phyloP scores from a whole-genome alignment of 495 filamentous ascomycete genomes.

The Choiromyces venosus region DNA sequence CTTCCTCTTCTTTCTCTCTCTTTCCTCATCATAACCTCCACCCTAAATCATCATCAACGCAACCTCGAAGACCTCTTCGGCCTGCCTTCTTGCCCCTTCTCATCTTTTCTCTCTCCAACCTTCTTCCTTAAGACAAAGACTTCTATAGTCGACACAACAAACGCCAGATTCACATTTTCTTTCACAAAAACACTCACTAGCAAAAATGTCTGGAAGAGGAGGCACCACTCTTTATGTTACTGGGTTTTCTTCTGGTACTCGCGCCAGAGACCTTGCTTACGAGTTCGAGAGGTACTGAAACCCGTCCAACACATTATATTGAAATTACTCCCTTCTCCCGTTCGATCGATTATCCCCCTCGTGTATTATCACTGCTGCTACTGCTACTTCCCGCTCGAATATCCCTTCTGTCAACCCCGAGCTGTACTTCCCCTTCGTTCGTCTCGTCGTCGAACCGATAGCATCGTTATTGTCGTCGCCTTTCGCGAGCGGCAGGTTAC shows the following conservation, averaged over 20 bases:
- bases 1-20: slow-evolving; percentile 29
- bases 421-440: slow-evolving; percentile 39
- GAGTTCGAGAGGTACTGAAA: slow-evolving; percentile 94
- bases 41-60: slow-evolving; percentile 26
- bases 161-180: not conserved
- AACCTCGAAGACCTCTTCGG: slow-evolving; percentile 8
- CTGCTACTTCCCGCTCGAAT: slow-evolving; percentile 42
- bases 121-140: slow-evolving; percentile 11
- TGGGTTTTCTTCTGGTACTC: slow-evolving; percentile 97
- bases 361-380: slow-evolving; percentile 46
- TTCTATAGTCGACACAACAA: slow-evolving; percentile 14
- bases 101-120: slow-evolving; percentile 30
- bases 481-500: slow-evolving; percentile 38
- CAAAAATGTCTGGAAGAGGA: slow-evolving; percentile 79
- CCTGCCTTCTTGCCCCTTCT: slow-evolving; percentile 13
- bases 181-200: slow-evolving; percentile 19
- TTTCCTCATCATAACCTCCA: slow-evolving; percentile 31
- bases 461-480: slow-evolving; percentile 35
- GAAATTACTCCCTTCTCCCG: slow-evolving; percentile 41
- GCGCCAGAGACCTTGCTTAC: slow-evolving; percentile 99
- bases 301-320: slow-evolving; percentile 30
- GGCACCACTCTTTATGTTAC: slow-evolving; percentile 89
- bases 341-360: slow-evolving; percentile 46
- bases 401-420: slow-evolving; percentile 40
- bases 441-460: slow-evolving; percentile 42